phyloP scores from a whole-genome alignment of 2,329 filamentous ascomycete species.

The Fusarium verticillioides region DNA sequence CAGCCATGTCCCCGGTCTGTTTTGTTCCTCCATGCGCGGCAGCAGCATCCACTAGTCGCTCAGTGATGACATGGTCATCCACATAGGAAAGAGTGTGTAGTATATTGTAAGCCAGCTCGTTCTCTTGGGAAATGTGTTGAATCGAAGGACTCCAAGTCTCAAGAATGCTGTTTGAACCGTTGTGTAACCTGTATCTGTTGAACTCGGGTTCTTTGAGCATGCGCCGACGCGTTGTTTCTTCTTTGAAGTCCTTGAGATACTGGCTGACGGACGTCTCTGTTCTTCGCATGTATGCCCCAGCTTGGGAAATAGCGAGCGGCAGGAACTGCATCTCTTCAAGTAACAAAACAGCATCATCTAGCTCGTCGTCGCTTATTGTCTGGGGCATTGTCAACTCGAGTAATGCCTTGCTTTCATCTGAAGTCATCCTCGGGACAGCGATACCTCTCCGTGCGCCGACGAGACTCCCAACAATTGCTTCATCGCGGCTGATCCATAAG shows the following conservation, averaged over 20 bases:
- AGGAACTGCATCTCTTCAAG: constrained; percentile 44
- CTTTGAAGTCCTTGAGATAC: constrained; percentile 43
- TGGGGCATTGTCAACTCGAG: background rate
- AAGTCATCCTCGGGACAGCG: constrained; percentile 39
- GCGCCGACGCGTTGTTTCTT: constrained; percentile 38
- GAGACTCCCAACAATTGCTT: constrained; percentile 41
- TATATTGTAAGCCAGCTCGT: constrained; percentile 43
- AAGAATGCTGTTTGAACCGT: constrained; percentile 48
- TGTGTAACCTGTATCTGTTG: constrained; percentile 45
- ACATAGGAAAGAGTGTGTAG: constrained; percentile 48
- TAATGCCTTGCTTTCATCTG: constrained; percentile 22
- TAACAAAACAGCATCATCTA: constrained; percentile 13
- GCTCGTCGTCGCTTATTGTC: background rate
- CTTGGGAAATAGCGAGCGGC: constrained; percentile 49
- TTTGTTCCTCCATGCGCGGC: background rate
- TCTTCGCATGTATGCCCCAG: constrained; percentile 46
- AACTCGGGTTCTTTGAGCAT: constrained; percentile 35
- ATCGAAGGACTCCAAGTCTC: constrained; percentile 51
- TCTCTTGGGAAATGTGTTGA: constrained; percentile 45
- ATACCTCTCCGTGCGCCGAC: constrained; percentile 38
- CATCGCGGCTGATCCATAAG: constrained; percentile 50
- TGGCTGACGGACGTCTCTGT: constrained; percentile 36
- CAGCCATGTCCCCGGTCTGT: background rate
- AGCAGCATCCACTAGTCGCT: constrained; percentile 41
- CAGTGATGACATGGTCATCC: constrained; percentile 48